phyloP scores from a whole-genome alignment of 2,329 filamentous ascomycete species.

The Colletotrichum sp. region DNA sequence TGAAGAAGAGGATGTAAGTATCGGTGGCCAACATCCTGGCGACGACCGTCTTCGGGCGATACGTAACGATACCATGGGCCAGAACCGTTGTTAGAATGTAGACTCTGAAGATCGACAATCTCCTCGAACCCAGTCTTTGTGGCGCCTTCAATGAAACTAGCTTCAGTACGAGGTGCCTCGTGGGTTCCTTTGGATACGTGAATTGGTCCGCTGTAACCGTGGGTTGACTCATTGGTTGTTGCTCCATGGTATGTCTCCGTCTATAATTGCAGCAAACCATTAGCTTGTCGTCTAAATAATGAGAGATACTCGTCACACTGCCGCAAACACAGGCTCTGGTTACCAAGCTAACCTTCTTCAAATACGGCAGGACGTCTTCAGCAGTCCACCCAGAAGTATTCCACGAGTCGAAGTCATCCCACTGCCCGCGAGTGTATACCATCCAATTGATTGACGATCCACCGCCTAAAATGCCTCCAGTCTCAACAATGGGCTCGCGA shows the following conservation, averaged over 20 bases:
- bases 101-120: conserved; percentile 44
- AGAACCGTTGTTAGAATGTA: conserved; percentile 38
- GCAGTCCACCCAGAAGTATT: conserved; percentile 36
- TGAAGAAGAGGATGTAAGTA: conserved; percentile 33
- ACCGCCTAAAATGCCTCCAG: conserved; percentile 33
- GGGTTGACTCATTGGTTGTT: conserved; percentile 39
- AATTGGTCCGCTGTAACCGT: conserved; percentile 55
- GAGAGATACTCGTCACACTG: fast-evolving
- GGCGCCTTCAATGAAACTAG: conserved; percentile 50
- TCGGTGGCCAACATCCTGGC: conserved; percentile 35
- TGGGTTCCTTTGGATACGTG: conserved; percentile 53
- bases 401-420: conserved; percentile 38
- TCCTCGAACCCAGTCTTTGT: not conserved
- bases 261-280: not conserved
- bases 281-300: not conserved
- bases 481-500: conserved; percentile 17
- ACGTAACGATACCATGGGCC: conserved; percentile 21
- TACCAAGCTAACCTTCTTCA: not conserved
- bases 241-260: not conserved
- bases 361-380: conserved; percentile 32
- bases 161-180: conserved; percentile 38
- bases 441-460: conserved; percentile 38
- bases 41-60: conserved; percentile 43
- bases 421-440: conserved; percentile 36
- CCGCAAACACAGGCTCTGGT: not conserved